These are phyloP conservation scores for Domatiomyces catenatus DNA, from an alignment of 2,329 filamentous ascomycete genomes.

Conservation along the genomic window DNA sequence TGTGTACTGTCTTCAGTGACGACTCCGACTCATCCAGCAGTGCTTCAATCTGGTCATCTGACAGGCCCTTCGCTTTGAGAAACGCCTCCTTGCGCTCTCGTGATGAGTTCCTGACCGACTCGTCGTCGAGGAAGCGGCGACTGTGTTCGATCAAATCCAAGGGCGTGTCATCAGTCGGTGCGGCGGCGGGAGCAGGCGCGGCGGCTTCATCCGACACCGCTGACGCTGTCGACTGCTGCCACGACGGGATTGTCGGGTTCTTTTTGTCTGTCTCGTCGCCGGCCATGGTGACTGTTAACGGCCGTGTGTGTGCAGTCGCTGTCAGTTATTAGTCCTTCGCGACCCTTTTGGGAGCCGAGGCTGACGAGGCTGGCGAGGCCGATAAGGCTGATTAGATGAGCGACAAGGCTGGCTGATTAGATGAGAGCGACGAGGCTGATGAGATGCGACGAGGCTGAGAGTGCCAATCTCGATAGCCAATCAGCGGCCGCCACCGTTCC, in stretches of 20 bases:
- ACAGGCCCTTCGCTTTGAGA: slow-evolving; percentile 60
- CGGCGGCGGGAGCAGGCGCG: slow-evolving; percentile 24
- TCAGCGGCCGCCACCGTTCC: too few relatives aligned
- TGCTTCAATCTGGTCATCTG: slow-evolving; percentile 49
- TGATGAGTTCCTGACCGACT: slow-evolving; percentile 52
- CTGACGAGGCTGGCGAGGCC: too few relatives aligned
- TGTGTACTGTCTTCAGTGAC: slow-evolving; percentile 15
- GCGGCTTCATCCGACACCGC: background rate
- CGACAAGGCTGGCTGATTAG: too few relatives aligned
- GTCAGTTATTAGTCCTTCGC: too few relatives aligned
- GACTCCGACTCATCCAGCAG: slow-evolving; percentile 36
- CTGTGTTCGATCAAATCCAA: slow-evolving; percentile 49
- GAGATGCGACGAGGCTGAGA: too few relatives aligned
- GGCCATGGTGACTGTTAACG: slow-evolving; percentile 18
- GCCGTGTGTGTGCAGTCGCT: background rate
- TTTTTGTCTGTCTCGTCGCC: slow-evolving; percentile 20
- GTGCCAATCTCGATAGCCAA: too few relatives aligned
- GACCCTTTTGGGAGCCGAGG: too few relatives aligned
- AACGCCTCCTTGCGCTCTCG: slow-evolving; percentile 62
- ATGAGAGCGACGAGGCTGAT: too few relatives aligned
- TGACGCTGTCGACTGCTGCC: slow-evolving; percentile 20
- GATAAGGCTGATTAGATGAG: too few relatives aligned
- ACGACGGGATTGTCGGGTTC: slow-evolving; percentile 24
- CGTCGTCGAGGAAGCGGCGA: slow-evolving; percentile 58
- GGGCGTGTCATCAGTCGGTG: slow-evolving; percentile 6